A percentile compares a stretch with the other conserved stretches of the same genome.
Conservation (phyloP, 805 yeast species). For the Candida andamanensis region DNA sequence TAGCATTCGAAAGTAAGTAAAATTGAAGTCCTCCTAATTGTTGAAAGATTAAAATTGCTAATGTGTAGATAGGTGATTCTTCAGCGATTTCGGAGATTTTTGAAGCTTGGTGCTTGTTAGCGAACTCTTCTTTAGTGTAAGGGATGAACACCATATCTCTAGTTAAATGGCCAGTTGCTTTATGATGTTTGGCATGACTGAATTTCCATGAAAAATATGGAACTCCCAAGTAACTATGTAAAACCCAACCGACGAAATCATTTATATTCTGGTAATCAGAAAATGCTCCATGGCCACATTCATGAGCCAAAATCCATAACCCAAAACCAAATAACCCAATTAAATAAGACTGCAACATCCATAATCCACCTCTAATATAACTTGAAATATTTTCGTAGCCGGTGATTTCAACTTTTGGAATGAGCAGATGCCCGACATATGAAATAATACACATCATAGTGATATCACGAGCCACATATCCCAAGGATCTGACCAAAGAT, state of each 20-base stretch:
- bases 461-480: slow-evolving; percentile 52
- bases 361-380: slow-evolving; percentile 42
- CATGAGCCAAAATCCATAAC: slow-evolving; percentile 59
- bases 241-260: slow-evolving; percentile 55
- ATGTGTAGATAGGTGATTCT: slow-evolving; percentile 50
- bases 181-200: slow-evolving; percentile 57
- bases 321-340: slow-evolving; percentile 32
- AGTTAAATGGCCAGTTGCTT: slow-evolving; percentile 56
- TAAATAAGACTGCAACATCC: slow-evolving; percentile 8
- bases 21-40: slow-evolving; percentile 53
- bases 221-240: slow-evolving; percentile 52
- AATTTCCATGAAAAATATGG: slow-evolving; percentile 63
- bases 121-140: slow-evolving; percentile 43
- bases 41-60: slow-evolving; percentile 43
- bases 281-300: slow-evolving; percentile 62
- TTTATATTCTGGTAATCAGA: slow-evolving; percentile 49
- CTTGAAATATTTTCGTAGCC: slow-evolving; percentile 31
- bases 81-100: slow-evolving; percentile 43
- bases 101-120: slow-evolving; percentile 26
- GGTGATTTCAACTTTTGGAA: slow-evolving; percentile 38
- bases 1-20: slow-evolving; percentile 48
- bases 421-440: slow-evolving; percentile 47
- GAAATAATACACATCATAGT: slow-evolving; percentile 45
- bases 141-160: slow-evolving; percentile 61
- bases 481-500: slow-evolving; percentile 43